Conservation (phyloP, 2,329 filamentous ascomycete genomes). For the Colletotrichum neosansevieriae region DNA sequence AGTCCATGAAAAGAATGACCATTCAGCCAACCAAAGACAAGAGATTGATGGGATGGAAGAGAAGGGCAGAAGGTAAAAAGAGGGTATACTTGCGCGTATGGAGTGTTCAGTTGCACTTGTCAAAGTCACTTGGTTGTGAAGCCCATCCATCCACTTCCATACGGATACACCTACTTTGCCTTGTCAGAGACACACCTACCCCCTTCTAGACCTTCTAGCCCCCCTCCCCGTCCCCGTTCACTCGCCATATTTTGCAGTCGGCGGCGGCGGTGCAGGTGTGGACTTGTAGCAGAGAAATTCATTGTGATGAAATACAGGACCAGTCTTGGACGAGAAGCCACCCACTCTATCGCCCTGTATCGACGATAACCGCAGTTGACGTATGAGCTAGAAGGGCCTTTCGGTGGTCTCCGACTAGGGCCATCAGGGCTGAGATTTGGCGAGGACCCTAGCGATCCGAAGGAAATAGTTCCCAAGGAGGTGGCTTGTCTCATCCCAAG, state of each 20-base stretch:
- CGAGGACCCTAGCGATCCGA: constrained; percentile 38
- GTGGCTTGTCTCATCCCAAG: constrained; percentile 54
- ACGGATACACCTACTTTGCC: constrained; percentile 31
- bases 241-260: constrained; percentile 26
- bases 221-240: constrained; percentile 9
- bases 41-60: constrained; percentile 34
- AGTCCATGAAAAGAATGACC: constrained; percentile 25
- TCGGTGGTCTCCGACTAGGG: constrained; percentile 37
- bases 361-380: constrained; percentile 34
- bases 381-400: constrained; percentile 26
- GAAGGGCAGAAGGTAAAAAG: constrained; percentile 20
- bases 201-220: constrained; percentile 29
- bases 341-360: constrained; percentile 31
- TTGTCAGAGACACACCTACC: constrained; percentile 27
- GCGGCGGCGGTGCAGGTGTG: constrained; percentile 37
- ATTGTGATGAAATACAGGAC: constrained; percentile 32
- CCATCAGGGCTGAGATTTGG: constrained; percentile 38
- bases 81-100: constrained; percentile 14
- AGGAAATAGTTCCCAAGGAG: constrained; percentile 46
- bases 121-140: constrained; percentile 17
- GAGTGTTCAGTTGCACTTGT: constrained; percentile 17
- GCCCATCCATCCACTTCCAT: constrained; percentile 22
- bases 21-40: constrained; percentile 18
- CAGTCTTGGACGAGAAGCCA: constrained; percentile 17
- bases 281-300: constrained; percentile 39